These are phyloP conservation scores for Trametes hirsuta DNA, from an alignment of 1,284 basidiomycete genomes.

Conservation along the genomic window DNA sequence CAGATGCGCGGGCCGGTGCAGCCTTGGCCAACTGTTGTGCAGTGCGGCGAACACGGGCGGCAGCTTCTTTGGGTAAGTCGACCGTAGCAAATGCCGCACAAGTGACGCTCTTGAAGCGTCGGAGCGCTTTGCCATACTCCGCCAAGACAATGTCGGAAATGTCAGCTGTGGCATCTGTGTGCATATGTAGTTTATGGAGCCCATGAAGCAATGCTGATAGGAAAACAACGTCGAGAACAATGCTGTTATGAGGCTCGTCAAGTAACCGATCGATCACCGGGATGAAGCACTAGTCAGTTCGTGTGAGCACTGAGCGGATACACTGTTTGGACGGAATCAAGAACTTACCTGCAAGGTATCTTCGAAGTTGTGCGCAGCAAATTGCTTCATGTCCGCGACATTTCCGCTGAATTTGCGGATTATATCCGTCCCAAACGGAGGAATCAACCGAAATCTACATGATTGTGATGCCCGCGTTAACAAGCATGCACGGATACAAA, in stretches of 20 bases:
- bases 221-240: neutral
- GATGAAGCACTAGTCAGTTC: conserved; percentile 4
- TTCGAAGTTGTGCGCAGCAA: conserved; percentile 34
- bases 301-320: too few species aligned
- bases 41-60: too few species aligned
- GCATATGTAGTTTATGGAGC: neutral
- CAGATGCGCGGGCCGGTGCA: too few species aligned
- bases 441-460: conserved; percentile 24
- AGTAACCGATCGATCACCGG: neutral
- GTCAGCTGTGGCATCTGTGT: neutral
- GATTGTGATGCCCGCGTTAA: too few species aligned
- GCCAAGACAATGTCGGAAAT: neutral
- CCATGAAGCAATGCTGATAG: neutral
- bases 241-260: neutral
- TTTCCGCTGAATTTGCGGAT: conserved; percentile 30
- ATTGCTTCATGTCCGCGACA: conserved; percentile 30
- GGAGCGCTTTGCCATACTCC: neutral
- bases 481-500: too few species aligned
- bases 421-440: conserved; percentile 30
- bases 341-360: conserved; percentile 32
- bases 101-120: neutral
- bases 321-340: too few species aligned
- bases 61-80: too few species aligned
- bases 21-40: too few species aligned
- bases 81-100: neutral